Evolutionary conservation across 2,329 filamentous ascomycete species (phyloP).

Genomic region (Teratosphaeria viscida): DNA sequence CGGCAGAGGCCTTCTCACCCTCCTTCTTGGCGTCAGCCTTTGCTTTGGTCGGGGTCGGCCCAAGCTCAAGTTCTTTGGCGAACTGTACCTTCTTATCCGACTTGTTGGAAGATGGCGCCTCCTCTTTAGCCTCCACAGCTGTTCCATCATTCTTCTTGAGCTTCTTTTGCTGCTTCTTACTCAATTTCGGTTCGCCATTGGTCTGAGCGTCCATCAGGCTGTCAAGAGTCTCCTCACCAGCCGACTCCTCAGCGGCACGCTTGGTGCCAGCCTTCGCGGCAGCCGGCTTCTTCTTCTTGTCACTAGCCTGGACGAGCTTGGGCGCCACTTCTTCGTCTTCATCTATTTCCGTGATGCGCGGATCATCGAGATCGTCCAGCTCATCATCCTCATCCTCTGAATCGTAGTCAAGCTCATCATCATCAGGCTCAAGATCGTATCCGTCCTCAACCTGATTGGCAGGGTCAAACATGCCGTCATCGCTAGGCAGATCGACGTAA

Average conservation of each 20-base stretch:
- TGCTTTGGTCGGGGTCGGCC: slow-evolving; percentile 63
- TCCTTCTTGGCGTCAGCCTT: slow-evolving; percentile 29
- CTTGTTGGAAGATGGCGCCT: slow-evolving; percentile 43
- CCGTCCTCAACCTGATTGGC: slow-evolving; percentile 51
- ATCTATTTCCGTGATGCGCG: slow-evolving; percentile 73
- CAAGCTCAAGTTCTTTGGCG: slow-evolving; percentile 96
- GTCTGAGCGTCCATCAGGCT: slow-evolving; percentile 69
- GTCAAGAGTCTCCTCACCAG: slow-evolving; percentile 57
- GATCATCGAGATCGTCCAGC: slow-evolving; percentile 56
- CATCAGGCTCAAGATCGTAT: slow-evolving; percentile 61
- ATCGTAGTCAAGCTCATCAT: slow-evolving; percentile 39
- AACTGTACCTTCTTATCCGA: slow-evolving; percentile 95
- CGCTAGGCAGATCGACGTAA: slow-evolving; percentile 65
- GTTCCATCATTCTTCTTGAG: slow-evolving; percentile 97
- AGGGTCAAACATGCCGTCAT: slow-evolving; percentile 52
- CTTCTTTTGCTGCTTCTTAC: slow-evolving; percentile 98
- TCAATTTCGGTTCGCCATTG: slow-evolving; percentile 62
- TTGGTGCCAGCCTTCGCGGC: slow-evolving; percentile 56
- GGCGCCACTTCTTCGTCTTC: slow-evolving; percentile 67
- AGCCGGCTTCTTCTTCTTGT: slow-evolving; percentile 61
- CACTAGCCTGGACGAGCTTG: slow-evolving; percentile 42
- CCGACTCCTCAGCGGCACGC: slow-evolving; percentile 66
- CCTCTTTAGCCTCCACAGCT: slow-evolving; percentile 48
- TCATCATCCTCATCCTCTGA: slow-evolving; percentile 36
- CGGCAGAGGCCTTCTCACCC: slow-evolving; percentile 34